phyloP scores from a whole-genome alignment of 192 early-diverging fungal species.

The Backusella liffmaniae region DNA sequence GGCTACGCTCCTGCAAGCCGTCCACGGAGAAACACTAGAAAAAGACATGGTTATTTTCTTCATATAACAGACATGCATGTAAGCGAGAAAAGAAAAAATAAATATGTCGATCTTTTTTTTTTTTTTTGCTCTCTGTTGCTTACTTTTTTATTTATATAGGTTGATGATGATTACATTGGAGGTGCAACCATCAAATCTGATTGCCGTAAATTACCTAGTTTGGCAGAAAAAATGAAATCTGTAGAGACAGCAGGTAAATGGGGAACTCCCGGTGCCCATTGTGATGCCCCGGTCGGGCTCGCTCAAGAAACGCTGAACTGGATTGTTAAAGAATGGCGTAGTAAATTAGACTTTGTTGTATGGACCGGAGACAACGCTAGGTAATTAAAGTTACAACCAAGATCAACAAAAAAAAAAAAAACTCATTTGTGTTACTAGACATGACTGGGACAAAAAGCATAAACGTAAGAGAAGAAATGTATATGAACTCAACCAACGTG shows the following conservation, averaged over 20 bases:
- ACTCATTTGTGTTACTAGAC: slow-evolving; percentile 30
- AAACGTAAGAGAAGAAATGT: slow-evolving; percentile 56
- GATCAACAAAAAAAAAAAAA: background rate
- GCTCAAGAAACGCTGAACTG: slow-evolving; percentile 57
- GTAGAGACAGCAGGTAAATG: slow-evolving; percentile 41
- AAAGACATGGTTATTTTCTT: slow-evolving; percentile 51
- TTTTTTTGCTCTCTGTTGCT: no score
- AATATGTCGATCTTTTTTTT: no score
- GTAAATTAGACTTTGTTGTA: slow-evolving; percentile 64
- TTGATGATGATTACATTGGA: slow-evolving; percentile 38
- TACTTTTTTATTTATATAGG: slow-evolving; percentile 1
- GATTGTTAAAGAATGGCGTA: slow-evolving; percentile 38
- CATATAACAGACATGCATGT: slow-evolving; percentile 77
- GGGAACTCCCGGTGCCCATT: slow-evolving; percentile 54
- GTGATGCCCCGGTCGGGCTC: slow-evolving; percentile 58
- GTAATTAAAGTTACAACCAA: slow-evolving; percentile 25
- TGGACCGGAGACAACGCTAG: slow-evolving; percentile 73
- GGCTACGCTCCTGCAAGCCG: background rate
- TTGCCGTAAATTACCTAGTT: slow-evolving; percentile 46
- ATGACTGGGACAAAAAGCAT: slow-evolving; percentile 56
- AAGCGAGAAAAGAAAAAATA: background rate
- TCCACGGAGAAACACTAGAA: background rate
- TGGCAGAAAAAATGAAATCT: slow-evolving; percentile 20
- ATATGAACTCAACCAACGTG: slow-evolving; percentile 45
- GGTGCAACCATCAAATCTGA: slow-evolving; percentile 54